Evolutionary conservation across 768 basidiomycete genomes (phyloP).

Genomic region (Termitomyces sp.): DNA sequence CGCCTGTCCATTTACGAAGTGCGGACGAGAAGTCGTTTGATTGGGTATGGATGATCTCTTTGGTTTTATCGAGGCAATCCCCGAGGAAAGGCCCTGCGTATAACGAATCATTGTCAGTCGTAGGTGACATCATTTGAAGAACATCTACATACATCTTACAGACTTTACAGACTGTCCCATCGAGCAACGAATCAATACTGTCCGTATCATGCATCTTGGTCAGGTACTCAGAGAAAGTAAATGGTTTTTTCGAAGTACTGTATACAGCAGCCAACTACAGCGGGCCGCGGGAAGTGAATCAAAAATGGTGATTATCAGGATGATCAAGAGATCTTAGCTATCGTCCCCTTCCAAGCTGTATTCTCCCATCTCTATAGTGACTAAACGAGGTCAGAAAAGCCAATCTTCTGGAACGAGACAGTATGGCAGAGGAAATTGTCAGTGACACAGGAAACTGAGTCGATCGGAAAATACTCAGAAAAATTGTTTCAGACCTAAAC

Average conservation of each 20-base stretch:
- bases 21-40: neutral
- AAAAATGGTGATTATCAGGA: neutral
- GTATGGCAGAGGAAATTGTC: neutral
- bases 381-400: neutral
- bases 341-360: neutral
- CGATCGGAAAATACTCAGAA: neutral
- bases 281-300: neutral
- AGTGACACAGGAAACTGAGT: neutral
- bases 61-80: no score
- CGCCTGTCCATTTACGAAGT: conserved; percentile 1
- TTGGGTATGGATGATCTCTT: no score
- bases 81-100: no score
- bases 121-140: no score
- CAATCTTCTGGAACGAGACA: neutral
- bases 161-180: no score
- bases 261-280: no score
- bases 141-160: no score
- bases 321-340: neutral
- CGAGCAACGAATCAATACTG: no score
- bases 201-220: no score
- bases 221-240: no score
- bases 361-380: neutral
- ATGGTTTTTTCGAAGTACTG: no score
- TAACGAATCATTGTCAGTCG: no score
- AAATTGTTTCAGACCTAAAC: neutral